Conservation (phyloP, 2,329 filamentous ascomycete genomes). For the Zopfia rhizophila region DNA sequence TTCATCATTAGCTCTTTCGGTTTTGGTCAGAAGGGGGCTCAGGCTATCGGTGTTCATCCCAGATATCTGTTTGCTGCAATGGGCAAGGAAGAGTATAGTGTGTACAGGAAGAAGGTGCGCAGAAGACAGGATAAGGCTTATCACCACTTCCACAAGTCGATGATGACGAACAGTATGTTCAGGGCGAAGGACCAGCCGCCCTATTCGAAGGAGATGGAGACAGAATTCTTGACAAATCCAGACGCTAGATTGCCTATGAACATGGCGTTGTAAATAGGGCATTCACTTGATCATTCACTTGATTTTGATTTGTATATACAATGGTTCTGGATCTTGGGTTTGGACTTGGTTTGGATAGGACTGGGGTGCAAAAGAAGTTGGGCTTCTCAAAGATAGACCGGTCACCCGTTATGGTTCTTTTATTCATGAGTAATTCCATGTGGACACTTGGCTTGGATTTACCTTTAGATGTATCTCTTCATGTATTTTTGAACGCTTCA, state of each 20-base stretch:
- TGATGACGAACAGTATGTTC: slow-evolving; percentile 19
- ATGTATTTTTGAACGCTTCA: too few species aligned
- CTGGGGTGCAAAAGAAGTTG: too few species aligned
- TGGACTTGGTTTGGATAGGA: too few species aligned
- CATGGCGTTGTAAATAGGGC: slow-evolving; percentile 7
- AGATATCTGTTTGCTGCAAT: slow-evolving; percentile 35
- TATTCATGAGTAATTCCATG: too few species aligned
- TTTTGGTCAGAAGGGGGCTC: slow-evolving; percentile 58
- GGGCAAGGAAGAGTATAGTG: slow-evolving; percentile 5
- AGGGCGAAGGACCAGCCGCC: slow-evolving; percentile 15
- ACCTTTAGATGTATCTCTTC: too few species aligned
- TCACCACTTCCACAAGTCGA: slow-evolving; percentile 7
- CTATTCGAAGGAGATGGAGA: slow-evolving; percentile 16
- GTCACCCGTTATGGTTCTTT: too few species aligned
- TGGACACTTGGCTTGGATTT: too few species aligned
- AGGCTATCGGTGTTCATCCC: slow-evolving; percentile 50
- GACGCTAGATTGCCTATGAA: slow-evolving; percentile 12
- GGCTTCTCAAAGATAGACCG: too few species aligned
- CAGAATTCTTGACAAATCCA: slow-evolving; percentile 13
- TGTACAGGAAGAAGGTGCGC: slow-evolving; percentile 6
- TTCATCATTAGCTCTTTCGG: slow-evolving; percentile 56
- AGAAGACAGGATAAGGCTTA: slow-evolving; percentile 10
- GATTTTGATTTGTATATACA: too few species aligned
- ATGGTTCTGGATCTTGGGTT: too few species aligned
- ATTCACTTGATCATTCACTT: too few species aligned